Evolutionary conservation across 257 asterid species (phyloP).

Genomic region (Capsicum pubescens): DNA sequence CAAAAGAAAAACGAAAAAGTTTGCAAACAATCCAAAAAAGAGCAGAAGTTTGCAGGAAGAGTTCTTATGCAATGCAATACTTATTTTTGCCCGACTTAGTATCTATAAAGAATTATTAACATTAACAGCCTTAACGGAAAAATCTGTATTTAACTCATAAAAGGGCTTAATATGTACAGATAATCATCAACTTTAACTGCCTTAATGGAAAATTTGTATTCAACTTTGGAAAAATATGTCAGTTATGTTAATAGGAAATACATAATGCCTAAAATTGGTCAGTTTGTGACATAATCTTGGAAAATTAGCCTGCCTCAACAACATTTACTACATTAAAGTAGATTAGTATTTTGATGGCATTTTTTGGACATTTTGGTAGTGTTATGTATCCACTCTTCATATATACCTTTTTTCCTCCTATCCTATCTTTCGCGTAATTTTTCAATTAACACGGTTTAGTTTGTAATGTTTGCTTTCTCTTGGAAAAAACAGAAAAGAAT

Average conservation of each 20-base stretch:
- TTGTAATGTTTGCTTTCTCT: neutral
- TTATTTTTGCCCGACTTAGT: conserved; percentile 2
- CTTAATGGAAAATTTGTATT: neutral
- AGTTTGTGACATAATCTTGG: neutral
- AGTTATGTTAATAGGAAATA: neutral
- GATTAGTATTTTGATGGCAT: neutral
- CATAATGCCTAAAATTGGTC: conserved; percentile 1
- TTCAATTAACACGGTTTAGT: neutral
- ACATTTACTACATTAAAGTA: neutral
- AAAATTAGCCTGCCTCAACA: neutral
- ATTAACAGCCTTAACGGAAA: neutral
- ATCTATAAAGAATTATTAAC: neutral
- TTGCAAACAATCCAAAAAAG: too few species aligned
- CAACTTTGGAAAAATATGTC: neutral
- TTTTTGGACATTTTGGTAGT: neutral
- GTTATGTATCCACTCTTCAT: neutral
- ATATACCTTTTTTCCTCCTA: neutral
- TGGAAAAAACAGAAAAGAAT: neutral
- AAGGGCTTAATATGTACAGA: neutral
- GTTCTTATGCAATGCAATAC: neutral
- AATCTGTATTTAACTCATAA: conserved; percentile 10
- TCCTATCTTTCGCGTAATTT: neutral
- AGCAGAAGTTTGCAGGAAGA: neutral
- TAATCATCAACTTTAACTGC: neutral
- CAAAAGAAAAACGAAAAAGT: neutral